Evolutionary conservation across 805 yeast species (phyloP).

Genomic region (Candida pini): DNA sequence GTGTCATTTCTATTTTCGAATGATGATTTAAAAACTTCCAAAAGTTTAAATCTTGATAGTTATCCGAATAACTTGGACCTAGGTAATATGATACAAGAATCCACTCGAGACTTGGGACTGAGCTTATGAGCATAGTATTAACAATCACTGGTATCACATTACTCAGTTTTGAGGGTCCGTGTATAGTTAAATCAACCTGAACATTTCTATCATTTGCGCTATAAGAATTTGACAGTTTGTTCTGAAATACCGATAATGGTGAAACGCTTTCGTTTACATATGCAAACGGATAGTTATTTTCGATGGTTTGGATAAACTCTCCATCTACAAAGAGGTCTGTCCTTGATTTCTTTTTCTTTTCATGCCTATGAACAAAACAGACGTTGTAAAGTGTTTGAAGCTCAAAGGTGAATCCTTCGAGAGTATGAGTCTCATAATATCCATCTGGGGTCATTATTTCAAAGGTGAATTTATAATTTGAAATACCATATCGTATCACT

Average conservation of each 20-base stretch:
- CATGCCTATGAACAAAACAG: slow-evolving; percentile 20
- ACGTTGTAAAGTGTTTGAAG: slow-evolving; percentile 21
- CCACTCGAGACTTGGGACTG: slow-evolving; percentile 44
- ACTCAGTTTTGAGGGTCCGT: slow-evolving; percentile 22
- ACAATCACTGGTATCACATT: slow-evolving; percentile 20
- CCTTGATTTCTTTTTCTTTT: slow-evolving; percentile 23
- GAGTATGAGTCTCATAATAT: slow-evolving; percentile 9
- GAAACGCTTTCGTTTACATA: slow-evolving; percentile 1
- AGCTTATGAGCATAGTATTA: slow-evolving; percentile 36
- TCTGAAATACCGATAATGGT: slow-evolving; percentile 1
- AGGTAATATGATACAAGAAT: slow-evolving; percentile 39
- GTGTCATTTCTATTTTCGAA: slow-evolving; percentile 21
- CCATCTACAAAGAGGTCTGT: slow-evolving; percentile 46
- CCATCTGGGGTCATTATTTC: slow-evolving; percentile 6
- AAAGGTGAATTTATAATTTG: slow-evolving; percentile 10
- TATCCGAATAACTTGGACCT: slow-evolving; percentile 46
- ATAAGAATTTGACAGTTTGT: slow-evolving; percentile 2
- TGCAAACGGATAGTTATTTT: slow-evolving; percentile 9
- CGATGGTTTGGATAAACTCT: slow-evolving; percentile 32
- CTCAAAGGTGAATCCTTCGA: slow-evolving; percentile 27
- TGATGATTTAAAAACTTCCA: slow-evolving; percentile 35
- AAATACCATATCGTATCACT: slow-evolving; percentile 14
- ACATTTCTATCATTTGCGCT: not conserved
- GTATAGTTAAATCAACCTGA: slow-evolving; percentile 4
- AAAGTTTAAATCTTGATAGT: slow-evolving; percentile 34